phyloP scores from a whole-genome alignment of 305 asterid species.

The Fraxinus platypoda region DNA sequence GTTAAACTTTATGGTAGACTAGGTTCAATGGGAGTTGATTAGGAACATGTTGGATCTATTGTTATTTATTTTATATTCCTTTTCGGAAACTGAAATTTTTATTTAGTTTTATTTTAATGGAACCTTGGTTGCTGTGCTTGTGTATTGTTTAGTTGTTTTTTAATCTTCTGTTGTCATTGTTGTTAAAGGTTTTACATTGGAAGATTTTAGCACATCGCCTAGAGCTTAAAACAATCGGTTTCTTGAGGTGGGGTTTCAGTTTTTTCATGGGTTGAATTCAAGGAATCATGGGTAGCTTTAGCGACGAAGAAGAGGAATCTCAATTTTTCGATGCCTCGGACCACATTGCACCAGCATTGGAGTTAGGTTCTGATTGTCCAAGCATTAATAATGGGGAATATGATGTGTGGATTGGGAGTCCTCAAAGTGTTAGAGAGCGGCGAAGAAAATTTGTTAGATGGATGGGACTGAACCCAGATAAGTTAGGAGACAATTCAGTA shows the following conservation, averaged over 20 bases:
- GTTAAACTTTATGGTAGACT: conserved; percentile 40
- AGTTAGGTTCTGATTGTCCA: conserved; percentile 27
- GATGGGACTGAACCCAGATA: conserved; percentile 46
- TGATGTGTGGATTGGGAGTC: conserved; percentile 64
- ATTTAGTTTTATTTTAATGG: conserved; percentile 35
- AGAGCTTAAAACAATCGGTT: conserved; percentile 39
- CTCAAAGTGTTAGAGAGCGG: conserved; percentile 70
- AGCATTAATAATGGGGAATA: conserved; percentile 33
- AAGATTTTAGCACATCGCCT: conserved; percentile 55
- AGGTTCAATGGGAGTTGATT: conserved; percentile 73
- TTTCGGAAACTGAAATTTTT: conserved; percentile 29
- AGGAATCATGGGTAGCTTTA: conserved; percentile 64
- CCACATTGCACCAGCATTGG: conserved; percentile 44
- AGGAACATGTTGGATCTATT: conserved; percentile 86
- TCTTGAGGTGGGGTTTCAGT: conserved; percentile 43
- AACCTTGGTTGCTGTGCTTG: conserved; percentile 54
- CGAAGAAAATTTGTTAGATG: conserved; percentile 54
- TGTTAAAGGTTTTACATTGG: conserved; percentile 52
- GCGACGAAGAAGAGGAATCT: conserved; percentile 42
- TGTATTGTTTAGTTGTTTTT: conserved; percentile 33
- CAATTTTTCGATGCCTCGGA: conserved; percentile 74
- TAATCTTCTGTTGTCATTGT: conserved; percentile 26
- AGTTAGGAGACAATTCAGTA: conserved; percentile 20
- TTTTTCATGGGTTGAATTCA: conserved; percentile 63
- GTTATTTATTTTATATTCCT: conserved; percentile 41